These are phyloP conservation scores for Thermomucor indicae-seudaticae DNA, from an alignment of 371 early-diverging fungal genomes.

Conservation along the genomic window DNA sequence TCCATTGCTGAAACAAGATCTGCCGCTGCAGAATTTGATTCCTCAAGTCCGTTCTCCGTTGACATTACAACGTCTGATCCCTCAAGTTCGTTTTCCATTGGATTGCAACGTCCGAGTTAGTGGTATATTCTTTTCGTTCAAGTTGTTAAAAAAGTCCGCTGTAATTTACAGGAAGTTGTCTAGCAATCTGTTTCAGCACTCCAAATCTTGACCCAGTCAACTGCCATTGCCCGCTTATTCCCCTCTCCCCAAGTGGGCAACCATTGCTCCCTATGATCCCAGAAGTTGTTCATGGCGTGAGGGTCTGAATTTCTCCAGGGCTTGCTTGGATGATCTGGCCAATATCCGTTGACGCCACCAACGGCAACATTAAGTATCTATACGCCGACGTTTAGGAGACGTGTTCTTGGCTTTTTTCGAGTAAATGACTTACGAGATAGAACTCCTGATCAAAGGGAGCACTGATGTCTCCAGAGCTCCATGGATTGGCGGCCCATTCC, in stretches of 20 bases:
- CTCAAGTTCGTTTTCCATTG: no score
- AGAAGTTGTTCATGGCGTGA: slow-evolving; percentile 51
- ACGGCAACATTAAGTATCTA: slow-evolving; percentile 68
- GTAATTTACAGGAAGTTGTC: no score
- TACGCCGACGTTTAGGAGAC: background rate
- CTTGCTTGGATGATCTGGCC: slow-evolving; percentile 50
- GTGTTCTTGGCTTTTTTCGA: background rate
- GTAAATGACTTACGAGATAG: slow-evolving; percentile 32
- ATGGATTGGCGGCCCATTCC: slow-evolving; percentile 45
- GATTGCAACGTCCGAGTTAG: no score
- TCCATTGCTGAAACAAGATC: no score
- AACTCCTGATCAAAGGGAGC: slow-evolving; percentile 70
- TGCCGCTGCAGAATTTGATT: no score
- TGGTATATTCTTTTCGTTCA: background rate
- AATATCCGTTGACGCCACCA: slow-evolving; percentile 62
- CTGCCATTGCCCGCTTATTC: slow-evolving; percentile 47
- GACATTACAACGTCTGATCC: no score
- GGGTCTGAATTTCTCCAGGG: slow-evolving; percentile 52
- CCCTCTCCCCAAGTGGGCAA: slow-evolving; percentile 52
- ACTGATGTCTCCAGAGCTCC: slow-evolving; percentile 44
- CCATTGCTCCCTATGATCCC: slow-evolving; percentile 46
- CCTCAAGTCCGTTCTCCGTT: no score
- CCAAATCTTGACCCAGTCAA: slow-evolving; percentile 57
- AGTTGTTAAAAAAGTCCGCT: no score
- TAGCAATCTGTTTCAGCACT: slow-evolving; percentile 24